Evolutionary conservation across 2,329 filamentous ascomycete genomes (phyloP).

Genomic region (Aspergillus fumigatiaffinis): DNA sequence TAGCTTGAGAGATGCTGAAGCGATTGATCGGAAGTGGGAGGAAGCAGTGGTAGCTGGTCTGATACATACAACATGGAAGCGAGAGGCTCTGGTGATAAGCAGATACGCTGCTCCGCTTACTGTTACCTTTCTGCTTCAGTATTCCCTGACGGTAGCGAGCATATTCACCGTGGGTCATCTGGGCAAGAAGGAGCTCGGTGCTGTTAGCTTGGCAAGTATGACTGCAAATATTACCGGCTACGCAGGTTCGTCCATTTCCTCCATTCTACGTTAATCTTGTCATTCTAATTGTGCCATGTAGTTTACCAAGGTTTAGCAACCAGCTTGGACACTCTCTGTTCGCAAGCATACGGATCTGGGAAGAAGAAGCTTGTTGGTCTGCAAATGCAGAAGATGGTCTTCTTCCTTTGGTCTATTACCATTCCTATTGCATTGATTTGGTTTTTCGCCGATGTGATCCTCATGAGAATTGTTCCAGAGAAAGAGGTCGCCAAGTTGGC

Average conservation of each 20-base stretch:
- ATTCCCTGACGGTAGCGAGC: conserved; percentile 77
- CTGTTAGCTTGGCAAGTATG: conserved; percentile 69
- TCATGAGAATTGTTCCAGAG: conserved; percentile 67
- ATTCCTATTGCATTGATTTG: conserved; percentile 70
- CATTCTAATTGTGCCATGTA: conserved; percentile 23
- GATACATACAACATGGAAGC: conserved; percentile 86
- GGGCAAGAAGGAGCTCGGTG: conserved; percentile 66
- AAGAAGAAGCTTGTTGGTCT: conserved; percentile 83
- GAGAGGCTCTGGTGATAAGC: conserved; percentile 77
- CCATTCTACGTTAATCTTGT: neutral
- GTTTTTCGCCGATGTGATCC: conserved; percentile 63
- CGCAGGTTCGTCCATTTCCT: conserved; percentile 29
- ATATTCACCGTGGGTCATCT: conserved; percentile 75
- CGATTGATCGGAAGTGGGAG: conserved; percentile 73
- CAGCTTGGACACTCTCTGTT: conserved; percentile 84
- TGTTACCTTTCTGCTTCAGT: conserved; percentile 73
- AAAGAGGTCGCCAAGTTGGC: conserved; percentile 66
- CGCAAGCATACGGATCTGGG: conserved; percentile 90
- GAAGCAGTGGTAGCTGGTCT: conserved; percentile 75
- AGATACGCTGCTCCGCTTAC: conserved; percentile 69
- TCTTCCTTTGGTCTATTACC: conserved; percentile 68
- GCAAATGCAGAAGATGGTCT: conserved; percentile 77
- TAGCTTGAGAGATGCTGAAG: conserved; percentile 49
- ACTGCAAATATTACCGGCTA: conserved; percentile 75
- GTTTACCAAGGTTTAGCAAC: conserved; percentile 84